Conservation (phyloP, 108 stramenopile genomes). For the Fragilariopsis cylindrus region DNA sequence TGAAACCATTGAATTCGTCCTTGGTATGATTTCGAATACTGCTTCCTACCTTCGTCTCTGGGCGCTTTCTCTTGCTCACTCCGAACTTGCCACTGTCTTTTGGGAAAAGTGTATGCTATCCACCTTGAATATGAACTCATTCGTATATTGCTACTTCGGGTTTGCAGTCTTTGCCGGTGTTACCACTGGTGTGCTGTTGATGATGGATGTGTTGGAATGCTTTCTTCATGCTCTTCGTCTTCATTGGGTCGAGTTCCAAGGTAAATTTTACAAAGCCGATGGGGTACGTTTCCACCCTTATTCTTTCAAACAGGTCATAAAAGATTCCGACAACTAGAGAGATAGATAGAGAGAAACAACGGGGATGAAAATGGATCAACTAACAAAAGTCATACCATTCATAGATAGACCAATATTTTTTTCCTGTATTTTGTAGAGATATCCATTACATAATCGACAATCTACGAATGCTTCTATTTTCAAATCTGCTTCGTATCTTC, state of each 20-base stretch:
- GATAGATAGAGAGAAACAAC: no score
- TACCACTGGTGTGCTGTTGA: slow-evolving; percentile 94
- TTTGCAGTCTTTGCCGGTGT: slow-evolving; percentile 95
- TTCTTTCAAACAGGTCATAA: slow-evolving; percentile 81
- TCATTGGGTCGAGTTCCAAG: slow-evolving; percentile 99
- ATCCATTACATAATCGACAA: no score
- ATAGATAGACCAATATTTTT: neutral
- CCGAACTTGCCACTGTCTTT: slow-evolving; percentile 97
- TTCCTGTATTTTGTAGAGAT: neutral
- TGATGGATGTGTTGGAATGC: slow-evolving; percentile 99
- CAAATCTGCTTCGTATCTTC: no score
- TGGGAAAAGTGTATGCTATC: slow-evolving; percentile 97
- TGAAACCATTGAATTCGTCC: slow-evolving; percentile 99
- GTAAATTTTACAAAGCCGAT: slow-evolving; percentile 97
- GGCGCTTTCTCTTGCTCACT: slow-evolving; percentile 98
- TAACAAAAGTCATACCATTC: neutral
- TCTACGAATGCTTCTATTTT: no score
- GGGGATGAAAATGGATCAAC: no score
- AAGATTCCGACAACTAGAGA: slow-evolving; percentile 31
- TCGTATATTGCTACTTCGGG: slow-evolving; percentile 89
- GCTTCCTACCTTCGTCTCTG: slow-evolving; percentile 99
- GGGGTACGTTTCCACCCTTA: slow-evolving; percentile 92
- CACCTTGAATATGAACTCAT: slow-evolving; percentile 88
- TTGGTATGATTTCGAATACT: slow-evolving; percentile 99
- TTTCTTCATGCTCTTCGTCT: slow-evolving; percentile 99